Evolutionary conservation across 1,139 yeast species (phyloP), one percentile per base, ranked within the genome.

Genomic region (Hyphopichia burtonii): DNA sequence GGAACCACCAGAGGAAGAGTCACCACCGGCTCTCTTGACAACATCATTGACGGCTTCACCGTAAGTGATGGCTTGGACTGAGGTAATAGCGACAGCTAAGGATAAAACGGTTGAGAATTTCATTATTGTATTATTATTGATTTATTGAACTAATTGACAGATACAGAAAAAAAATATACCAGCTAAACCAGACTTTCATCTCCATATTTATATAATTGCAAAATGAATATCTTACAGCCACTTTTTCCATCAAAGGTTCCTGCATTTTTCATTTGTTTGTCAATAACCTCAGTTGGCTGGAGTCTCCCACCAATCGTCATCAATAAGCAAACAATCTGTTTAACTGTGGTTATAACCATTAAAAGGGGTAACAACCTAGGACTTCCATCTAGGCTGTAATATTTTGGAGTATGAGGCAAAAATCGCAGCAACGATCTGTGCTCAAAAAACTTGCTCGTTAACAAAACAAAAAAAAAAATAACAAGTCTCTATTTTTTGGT

Each of bases 91-190:
- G 30, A 40, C 44, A 30, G 46, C 45, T 38, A 50, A 44, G 20
- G 50, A 46, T 40, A 50, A 44, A 34, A 50, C 41, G 32, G 44
- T 20, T 19, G 51, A 34, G 36, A 45, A 44, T 47, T 51, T 51
- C 55, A 52, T 53, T 8, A 25, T 25, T 25, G 28, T 25, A 25
- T 9, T 8, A 25, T 20, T 20, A 20, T 20, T 20, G 23, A 20
- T 8, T 20, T 8, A n/a, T n/a, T n/a, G n/a, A n/a, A n/a, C n/a
- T n/a, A n/a, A n/a, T n/a, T n/a, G n/a, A n/a, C n/a, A n/a, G n/a
- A n/a, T n/a, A n/a, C n/a, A 22, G 9, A 22, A 22, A 22, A 22
- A 22, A 22, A 22, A 22, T 22, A 22, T 7, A 7, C 9, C 23
- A 7, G 23, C 6, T 22, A 22, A 22, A 22, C 9, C 23, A n/a